A percentile compares a stretch with the other conserved stretches of the same genome.
Evolutionary conservation across 2,329 filamentous ascomycete genomes (phyloP).

Genomic region (Zymoseptoria pseudotritici): DNA sequence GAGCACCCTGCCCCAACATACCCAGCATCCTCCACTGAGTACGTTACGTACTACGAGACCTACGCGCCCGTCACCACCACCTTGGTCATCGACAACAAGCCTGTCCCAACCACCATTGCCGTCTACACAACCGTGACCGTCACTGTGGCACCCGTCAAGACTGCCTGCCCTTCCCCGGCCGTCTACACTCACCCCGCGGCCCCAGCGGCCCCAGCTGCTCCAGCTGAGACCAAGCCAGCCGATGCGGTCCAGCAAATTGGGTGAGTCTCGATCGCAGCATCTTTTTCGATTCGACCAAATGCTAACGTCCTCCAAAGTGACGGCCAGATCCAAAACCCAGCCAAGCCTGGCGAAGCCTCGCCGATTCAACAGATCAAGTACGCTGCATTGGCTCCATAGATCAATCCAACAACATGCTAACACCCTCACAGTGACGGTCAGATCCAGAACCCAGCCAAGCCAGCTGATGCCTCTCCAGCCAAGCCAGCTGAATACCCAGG

Average conservation of each 20-base stretch:
- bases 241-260: neutral
- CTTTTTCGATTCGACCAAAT: no score
- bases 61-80: no score
- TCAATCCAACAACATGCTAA: neutral
- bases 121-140: neutral
- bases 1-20: no score
- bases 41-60: no score
- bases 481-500: no score
- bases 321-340: neutral
- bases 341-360: neutral
- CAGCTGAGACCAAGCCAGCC: neutral
- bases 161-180: no score
- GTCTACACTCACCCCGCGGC: no score
- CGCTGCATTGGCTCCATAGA: no score
- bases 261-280: neutral
- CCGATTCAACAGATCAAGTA: neutral
- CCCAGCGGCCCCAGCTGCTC: no score
- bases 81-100: no score
- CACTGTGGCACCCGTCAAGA: neutral
- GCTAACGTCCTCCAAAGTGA: neutral
- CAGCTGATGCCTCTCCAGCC: no score
- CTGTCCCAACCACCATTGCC: neutral
- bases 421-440: neutral
- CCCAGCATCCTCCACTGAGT: no score
- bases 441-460: neutral